phyloP scores from a whole-genome alignment of 179 eudicot species.

The Heliamphora pulchella region DNA sequence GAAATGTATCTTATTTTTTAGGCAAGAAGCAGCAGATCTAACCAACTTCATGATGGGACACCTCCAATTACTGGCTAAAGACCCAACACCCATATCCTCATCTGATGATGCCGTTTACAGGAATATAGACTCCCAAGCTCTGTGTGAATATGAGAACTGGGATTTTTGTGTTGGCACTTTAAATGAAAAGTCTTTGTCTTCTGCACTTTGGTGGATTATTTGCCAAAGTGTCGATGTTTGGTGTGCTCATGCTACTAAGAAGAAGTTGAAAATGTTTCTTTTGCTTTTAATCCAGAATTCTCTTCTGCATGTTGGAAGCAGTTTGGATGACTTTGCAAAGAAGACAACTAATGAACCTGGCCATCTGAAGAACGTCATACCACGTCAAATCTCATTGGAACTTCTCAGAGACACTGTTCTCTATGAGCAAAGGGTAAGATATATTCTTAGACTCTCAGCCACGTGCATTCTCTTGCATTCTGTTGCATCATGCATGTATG shows the following conservation, averaged over 20 bases:
- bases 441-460: slow-evolving; percentile 1
- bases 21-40: slow-evolving; percentile 62
- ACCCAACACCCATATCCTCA: slow-evolving; percentile 22
- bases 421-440: slow-evolving; percentile 75
- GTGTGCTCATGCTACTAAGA: slow-evolving; percentile 63
- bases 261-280: slow-evolving; percentile 61
- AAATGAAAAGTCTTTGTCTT: slow-evolving; percentile 49
- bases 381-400: slow-evolving; percentile 44
- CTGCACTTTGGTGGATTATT: slow-evolving; percentile 69
- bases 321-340: slow-evolving; percentile 23
- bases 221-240: slow-evolving; percentile 73
- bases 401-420: slow-evolving; percentile 55
- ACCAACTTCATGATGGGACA: slow-evolving; percentile 47
- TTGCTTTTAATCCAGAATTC: slow-evolving; percentile 39
- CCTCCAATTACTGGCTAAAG: slow-evolving; percentile 30
- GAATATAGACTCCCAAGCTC: slow-evolving; percentile 15
- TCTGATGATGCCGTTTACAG: slow-evolving; percentile 18
- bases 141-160: slow-evolving; percentile 32
- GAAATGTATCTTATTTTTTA: slow-evolving; percentile 33
- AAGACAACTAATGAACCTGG: slow-evolving; percentile 17
- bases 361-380: slow-evolving; percentile 31
- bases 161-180: slow-evolving; percentile 53
- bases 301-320: slow-evolving; percentile 27
- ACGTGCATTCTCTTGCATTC: background rate
- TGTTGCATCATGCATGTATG: background rate